Base-by-base conservation (phyloP, 192 early-diverging fungal genomes). In the Coemansia sp. region DNA sequence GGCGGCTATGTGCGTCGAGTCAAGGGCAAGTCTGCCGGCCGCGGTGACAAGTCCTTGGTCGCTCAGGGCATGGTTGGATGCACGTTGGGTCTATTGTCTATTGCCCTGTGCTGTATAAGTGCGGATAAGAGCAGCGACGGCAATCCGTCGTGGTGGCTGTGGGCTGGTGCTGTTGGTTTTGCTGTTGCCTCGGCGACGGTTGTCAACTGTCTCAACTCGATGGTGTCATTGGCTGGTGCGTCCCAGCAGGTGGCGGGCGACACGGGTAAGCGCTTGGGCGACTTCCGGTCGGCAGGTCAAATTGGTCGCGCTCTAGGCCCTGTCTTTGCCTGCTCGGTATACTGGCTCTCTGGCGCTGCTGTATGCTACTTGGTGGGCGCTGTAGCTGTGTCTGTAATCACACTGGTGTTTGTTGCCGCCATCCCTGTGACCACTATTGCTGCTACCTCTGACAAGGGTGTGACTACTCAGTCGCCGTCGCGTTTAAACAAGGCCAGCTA, bases 101-200 rank as follows among this genome's bases (percentile, higher is more conserved):
- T 93, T 49, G 88, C 90, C 5, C 11, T 80, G 5, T 74, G 88
- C 63, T 85, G 87, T 8, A 55, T 69, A 13, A 81, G 64, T 2
- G 62, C 55, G 11, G 79, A 80, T 7, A 58, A 65, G 15, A 50
- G 50, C 34, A 44, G 38, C 49, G 66, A 61, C 5, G 24, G 49
- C 0, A n/a, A 55, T 15, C 62, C 76, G 13, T 38, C 71, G 1
- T 46, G 72, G 66, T 74, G 78, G 65, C 70, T 87, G 87, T 95
- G 89, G 68, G 73, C 89, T 49, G 96, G 94, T 6, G 92, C 94
- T 0, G 79, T 92, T n/a, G 93, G 90, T 29, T 83, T 98, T 72
- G 93, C 96, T 0, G 85, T 99, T 53, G 95, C 97, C 0, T 93
- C 91, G 66, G 97, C 95, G 12, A 99, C 97, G 0, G 97, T 99